Conservation (phyloP, 2,329 filamentous ascomycete species). For the Saccharata proteae region DNA sequence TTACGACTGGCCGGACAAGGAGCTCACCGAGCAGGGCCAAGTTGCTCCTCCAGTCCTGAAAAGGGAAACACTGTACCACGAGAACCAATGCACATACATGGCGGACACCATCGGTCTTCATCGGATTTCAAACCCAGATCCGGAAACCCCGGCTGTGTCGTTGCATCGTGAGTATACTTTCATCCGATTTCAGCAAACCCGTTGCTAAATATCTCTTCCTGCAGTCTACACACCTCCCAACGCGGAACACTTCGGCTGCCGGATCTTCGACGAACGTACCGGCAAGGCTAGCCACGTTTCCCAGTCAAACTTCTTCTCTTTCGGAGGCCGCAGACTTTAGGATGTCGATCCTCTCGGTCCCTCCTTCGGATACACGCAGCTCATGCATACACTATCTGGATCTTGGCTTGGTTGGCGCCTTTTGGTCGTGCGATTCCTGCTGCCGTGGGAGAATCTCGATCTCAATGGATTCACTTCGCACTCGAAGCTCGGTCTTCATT, state of each 20-base stretch:
- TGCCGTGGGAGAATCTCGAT: too few relatives aligned
- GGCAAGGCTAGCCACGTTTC: constrained; percentile 60
- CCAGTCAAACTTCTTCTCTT: constrained; percentile 63
- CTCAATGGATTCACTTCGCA: too few relatives aligned
- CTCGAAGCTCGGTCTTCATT: too few relatives aligned
- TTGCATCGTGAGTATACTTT: constrained; percentile 50
- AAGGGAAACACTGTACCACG: constrained; percentile 53
- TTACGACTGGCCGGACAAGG: constrained; percentile 55
- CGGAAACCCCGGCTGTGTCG: constrained; percentile 65
- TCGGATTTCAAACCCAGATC: constrained; percentile 63
- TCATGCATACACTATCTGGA: too few relatives aligned
- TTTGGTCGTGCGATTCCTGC: too few relatives aligned
- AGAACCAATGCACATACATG: constrained; percentile 80
- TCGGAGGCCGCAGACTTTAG: constrained; percentile 26
- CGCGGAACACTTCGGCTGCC: constrained; percentile 68
- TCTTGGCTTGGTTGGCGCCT: too few relatives aligned
- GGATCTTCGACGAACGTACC: constrained; percentile 67
- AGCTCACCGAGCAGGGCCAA: constrained; percentile 32
- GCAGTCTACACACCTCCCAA: constrained; percentile 84
- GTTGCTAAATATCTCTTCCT: constrained; percentile 6
- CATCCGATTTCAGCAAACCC: background rate
- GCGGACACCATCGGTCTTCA: constrained; percentile 79
- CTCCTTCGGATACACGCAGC: too few relatives aligned
- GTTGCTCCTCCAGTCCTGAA: constrained; percentile 48
- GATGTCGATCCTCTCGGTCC: too few relatives aligned